Evolutionary conservation across 108 stramenopile species (phyloP).

Genomic region (Fragilaria crotonensis): DNA sequence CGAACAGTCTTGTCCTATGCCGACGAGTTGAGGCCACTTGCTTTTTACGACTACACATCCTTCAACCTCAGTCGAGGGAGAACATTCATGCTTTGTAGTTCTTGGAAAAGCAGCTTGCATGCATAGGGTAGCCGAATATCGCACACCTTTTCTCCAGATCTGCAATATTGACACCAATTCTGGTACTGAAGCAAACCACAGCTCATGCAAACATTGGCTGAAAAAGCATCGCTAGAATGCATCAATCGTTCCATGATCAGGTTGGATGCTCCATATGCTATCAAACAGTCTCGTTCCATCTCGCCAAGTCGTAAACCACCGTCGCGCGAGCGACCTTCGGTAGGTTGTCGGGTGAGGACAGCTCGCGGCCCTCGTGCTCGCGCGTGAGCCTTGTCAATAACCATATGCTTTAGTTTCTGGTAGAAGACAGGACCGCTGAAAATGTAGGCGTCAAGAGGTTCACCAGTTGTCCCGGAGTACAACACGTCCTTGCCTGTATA

Average conservation of each 20-base stretch:
- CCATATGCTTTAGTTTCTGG: constrained; percentile 99
- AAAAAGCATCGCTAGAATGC: constrained; percentile 98
- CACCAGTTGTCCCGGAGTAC: constrained; percentile 92
- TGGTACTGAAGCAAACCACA: constrained; percentile 94
- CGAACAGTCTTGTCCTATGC: too few species aligned
- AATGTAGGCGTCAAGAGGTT: constrained; percentile 91
- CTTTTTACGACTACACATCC: constrained; percentile 72
- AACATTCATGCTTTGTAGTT: constrained; percentile 96
- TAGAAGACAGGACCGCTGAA: constrained; percentile 99
- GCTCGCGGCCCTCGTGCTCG: constrained; percentile 96
- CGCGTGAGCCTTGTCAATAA: constrained; percentile 99
- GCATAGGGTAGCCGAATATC: constrained; percentile 96
- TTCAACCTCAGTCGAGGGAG: constrained; percentile 72
- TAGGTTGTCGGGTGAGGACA: constrained; percentile 98
- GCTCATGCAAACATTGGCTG: constrained; percentile 92
- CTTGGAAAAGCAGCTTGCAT: constrained; percentile 84
- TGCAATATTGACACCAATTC: constrained; percentile 96
- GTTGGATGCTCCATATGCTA: constrained; percentile 99
- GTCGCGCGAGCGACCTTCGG: constrained; percentile 97
- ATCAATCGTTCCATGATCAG: constrained; percentile 99
- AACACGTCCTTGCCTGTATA: constrained; percentile 96
- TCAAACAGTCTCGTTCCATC: constrained; percentile 97
- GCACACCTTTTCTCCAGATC: constrained; percentile 86
- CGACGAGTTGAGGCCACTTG: too few species aligned
- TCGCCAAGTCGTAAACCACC: constrained; percentile 98